Evolutionary conservation across 352 stramenopile genomes (phyloP), one percentile per base, ranked within the genome.

Genomic region (Globisporangium mamillatum): DNA sequence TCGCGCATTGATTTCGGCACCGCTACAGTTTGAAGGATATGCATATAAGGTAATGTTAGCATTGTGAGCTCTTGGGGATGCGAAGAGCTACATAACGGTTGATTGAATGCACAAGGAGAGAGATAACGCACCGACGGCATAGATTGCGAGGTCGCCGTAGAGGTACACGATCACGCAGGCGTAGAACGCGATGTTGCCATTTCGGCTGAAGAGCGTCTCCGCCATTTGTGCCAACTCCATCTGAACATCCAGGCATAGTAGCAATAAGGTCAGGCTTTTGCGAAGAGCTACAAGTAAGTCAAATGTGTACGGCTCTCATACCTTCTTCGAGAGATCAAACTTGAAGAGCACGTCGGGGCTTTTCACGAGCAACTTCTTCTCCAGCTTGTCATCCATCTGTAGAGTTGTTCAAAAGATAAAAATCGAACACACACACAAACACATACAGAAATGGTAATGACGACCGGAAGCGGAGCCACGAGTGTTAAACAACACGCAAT

Each of bases 171-270:
- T 88, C 29, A 91, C 79, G 65, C 84, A 93, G 36, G 75, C 78
- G 64, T 94, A 96, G 64, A 96, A 94, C 4, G 87, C 84, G 22
- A 91, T 74, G 55, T 89, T 81, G 5, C 88, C 85, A 48, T 78
- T 75, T 59, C 65, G 80, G 36, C 68, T 86, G 67, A 93, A 96
- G 7, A 96, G 77, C 66, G 89, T 64, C 54, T 94, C 76, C 7
- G 87, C 88, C 81, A 96, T 95, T 58, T 93, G 81, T 18, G 88
- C 86, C 29, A 96, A 66, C 68, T 96, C 88, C 81, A 94, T 90
- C 86, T 95, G 65, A 64, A 63, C 27, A 32, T 54, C 10, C 8
- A 18, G 3, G 22, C n/a, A 62, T 1, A 8, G 5, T 2, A 24
- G 46, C 55, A 57, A 3, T 12, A 22, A n/a, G 0, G 5, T 48